Percentiles rank a stretch among this genome's conserved stretches.
Conservation (phyloP, 176 grass and related monocot species). For the Musa schizocarpa region DNA sequence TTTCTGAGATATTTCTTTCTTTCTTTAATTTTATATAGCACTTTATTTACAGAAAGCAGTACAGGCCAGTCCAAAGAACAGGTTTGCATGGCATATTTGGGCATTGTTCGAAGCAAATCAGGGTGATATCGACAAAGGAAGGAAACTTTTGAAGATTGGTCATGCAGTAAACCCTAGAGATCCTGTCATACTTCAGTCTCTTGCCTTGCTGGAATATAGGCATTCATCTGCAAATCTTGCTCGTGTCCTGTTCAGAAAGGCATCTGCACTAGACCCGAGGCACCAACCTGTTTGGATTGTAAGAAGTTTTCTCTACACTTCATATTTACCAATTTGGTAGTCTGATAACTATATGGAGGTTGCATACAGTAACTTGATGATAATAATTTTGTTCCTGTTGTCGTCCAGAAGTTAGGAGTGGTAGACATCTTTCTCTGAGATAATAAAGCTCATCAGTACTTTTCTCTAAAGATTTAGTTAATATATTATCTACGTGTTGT, state of each 20-base stretch:
- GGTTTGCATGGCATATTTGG: conserved; percentile 98
- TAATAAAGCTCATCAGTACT: too few relatives aligned
- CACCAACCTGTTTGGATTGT: conserved; percentile 98
- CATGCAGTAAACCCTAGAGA: conserved; percentile 88
- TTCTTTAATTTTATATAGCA: conserved; percentile 3
- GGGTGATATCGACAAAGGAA: conserved; percentile 58
- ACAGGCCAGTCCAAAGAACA: conserved; percentile 92
- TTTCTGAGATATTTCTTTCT: not conserved
- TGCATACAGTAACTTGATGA: too few relatives aligned
- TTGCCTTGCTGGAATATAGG: conserved; percentile 87
- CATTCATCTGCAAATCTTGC: conserved; percentile 62
- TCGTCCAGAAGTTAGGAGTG: too few relatives aligned
- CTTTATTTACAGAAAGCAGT: conserved; percentile 59
- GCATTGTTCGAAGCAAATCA: conserved; percentile 82
- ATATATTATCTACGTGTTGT: too few relatives aligned
- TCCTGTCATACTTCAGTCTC: conserved; percentile 83
- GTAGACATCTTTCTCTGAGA: too few relatives aligned
- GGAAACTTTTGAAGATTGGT: conserved; percentile 93
- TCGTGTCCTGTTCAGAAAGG: conserved; percentile 77
- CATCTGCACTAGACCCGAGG: conserved; percentile 75
- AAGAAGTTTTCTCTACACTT: conserved; percentile 24
- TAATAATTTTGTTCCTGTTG: too few relatives aligned
- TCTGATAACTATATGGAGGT: not conserved
- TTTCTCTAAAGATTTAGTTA: too few relatives aligned
- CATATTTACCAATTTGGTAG: not conserved